Evolutionary conservation across 106 monocot species (phyloP), one percentile per base, ranked within the genome.

Genomic region (Acorus calamus): DNA sequence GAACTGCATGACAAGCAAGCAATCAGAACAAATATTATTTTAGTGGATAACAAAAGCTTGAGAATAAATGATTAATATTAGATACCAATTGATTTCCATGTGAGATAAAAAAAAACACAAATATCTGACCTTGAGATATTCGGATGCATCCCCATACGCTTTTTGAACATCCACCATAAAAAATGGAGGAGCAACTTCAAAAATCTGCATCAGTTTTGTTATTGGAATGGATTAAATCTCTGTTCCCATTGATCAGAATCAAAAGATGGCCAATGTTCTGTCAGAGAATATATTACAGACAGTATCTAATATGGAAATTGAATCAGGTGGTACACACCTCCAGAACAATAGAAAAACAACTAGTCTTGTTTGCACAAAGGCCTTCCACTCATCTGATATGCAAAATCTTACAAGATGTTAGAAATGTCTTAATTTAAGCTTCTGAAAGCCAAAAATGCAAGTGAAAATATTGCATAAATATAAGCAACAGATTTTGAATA

Each of bases 301-400:
- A 47, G 60, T 4, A 7, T 7, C 63, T 2, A 56, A 47, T 7
- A 45, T 10, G 9, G 10, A 58, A 13, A 49, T 62, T 70, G 46
- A 7, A 57, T 42, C 49, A 5, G 47, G 28, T 13, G 53, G 57
- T 3, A 66, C 82, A 74, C 65, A 94, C 94, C 82, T 94, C 86
- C 49, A 90, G 44, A 69, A 94, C 89, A 69, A 82, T 63, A 8
- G 77, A 80, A 60, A 94, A 77, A 77, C 89, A 74, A 48, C 70
- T 64, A 50, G 72, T 76, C 80, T 71, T 86, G 57, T 90, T 79
- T 56, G 84, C 73, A 61, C 73, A 80, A 43, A 82, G 65, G 12
- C 94, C 89, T 76, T 94, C 94, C 60, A 86, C 74, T 84, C 94
- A 94, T 89, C 94, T 94, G 83, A 60, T 72, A 14, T 70, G 69